Evolutionary conservation across 2,329 filamentous ascomycete species (phyloP).

Genomic region (Sphaceloma murrayae): DNA sequence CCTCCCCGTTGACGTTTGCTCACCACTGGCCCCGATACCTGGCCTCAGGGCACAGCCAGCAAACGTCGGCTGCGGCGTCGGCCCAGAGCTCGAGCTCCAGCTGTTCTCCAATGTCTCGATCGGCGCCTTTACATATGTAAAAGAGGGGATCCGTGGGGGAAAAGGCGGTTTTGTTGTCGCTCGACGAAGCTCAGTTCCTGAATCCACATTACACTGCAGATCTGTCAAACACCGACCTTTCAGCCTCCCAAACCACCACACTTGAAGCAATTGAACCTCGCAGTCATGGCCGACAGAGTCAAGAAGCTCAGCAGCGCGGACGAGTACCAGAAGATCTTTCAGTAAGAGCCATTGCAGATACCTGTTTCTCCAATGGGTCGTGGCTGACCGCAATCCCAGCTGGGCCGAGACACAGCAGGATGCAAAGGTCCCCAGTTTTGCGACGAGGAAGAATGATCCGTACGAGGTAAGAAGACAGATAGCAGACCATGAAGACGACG

Average conservation of each 20-base stretch:
- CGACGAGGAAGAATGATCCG: slow-evolving; percentile 44
- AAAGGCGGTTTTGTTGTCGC: not conserved
- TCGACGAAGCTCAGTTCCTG: no score
- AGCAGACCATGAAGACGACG: not conserved
- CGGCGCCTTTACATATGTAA: slow-evolving; percentile 1
- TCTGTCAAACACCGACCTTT: slow-evolving; percentile 3
- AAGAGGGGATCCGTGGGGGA: slow-evolving; percentile 1
- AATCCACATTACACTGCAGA: not conserved
- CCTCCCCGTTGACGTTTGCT: slow-evolving; percentile 8
- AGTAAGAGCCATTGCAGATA: slow-evolving; percentile 17
- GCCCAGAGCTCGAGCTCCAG: not conserved
- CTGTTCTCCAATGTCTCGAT: slow-evolving; percentile 14
- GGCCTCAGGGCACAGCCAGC: not conserved
- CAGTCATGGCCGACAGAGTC: slow-evolving; percentile 10
- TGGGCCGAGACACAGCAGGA: slow-evolving; percentile 54
- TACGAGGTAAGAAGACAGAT: slow-evolving; percentile 40
- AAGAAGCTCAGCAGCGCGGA: slow-evolving; percentile 17
- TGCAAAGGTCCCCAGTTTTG: slow-evolving; percentile 46
- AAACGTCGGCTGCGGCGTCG: slow-evolving; percentile 1
- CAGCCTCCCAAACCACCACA: not conserved
- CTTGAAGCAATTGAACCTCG: not conserved
- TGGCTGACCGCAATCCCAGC: slow-evolving; percentile 18
- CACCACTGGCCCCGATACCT: not conserved
- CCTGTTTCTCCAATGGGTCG: no score
- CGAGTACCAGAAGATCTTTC: slow-evolving; percentile 21